phyloP scores from a whole-genome alignment of 345 rosid species.

The Jatropha curcas region DNA sequence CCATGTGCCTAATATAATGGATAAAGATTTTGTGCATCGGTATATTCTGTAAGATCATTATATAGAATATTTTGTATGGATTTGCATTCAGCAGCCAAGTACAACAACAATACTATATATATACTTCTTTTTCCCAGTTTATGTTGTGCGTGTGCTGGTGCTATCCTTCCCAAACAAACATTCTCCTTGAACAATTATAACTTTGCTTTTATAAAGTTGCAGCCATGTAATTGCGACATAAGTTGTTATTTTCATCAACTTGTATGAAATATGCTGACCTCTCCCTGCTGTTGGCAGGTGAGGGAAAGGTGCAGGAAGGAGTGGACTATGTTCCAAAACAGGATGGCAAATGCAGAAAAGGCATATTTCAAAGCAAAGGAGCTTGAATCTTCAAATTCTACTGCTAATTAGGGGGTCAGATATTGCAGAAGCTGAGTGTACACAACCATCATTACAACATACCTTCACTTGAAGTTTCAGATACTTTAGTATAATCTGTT shows the following conservation, averaged over 20 bases:
- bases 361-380: slow-evolving; percentile 47
- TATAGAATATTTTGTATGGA: too few species aligned
- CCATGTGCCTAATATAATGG: neutral
- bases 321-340: slow-evolving; percentile 71
- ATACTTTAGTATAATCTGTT: slow-evolving; percentile 22
- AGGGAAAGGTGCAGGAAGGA: slow-evolving; percentile 84
- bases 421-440: slow-evolving; percentile 18
- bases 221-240: neutral
- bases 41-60: neutral
- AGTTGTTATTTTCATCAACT: neutral
- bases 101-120: neutral
- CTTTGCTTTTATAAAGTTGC: neutral
- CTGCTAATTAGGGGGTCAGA: slow-evolving; percentile 34
- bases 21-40: too few species aligned
- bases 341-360: slow-evolving; percentile 61
- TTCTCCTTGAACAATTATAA: neutral
- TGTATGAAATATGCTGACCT: neutral
- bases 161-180: neutral
- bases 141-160: neutral
- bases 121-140: neutral
- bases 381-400: slow-evolving; percentile 36
- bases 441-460: slow-evolving; percentile 18
- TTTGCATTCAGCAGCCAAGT: neutral
- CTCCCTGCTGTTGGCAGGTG: slow-evolving; percentile 46
- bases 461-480: slow-evolving; percentile 17